Evolutionary conservation across 768 basidiomycete species (phyloP).

Genomic region (Pilatotrama ljubarskyi): DNA sequence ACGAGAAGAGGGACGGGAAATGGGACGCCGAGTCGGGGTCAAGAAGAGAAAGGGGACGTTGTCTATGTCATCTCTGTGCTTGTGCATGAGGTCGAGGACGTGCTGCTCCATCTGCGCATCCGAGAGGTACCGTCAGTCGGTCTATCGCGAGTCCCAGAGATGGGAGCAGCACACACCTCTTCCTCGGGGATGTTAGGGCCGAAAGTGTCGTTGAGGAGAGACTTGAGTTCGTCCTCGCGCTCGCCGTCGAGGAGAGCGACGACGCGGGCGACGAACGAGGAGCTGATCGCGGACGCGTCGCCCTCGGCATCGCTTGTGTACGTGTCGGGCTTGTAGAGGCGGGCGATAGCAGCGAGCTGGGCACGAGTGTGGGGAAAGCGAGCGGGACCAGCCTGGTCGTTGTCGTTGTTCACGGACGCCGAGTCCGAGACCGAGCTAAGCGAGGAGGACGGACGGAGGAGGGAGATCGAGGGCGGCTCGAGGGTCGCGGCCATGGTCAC

Average conservation of each 20-base stretch:
- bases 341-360: conserved; percentile 71
- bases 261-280: conserved; percentile 67
- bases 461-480: conserved; percentile 28
- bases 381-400: conserved; percentile 26
- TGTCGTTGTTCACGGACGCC: conserved; percentile 11
- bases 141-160: background rate
- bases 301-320: conserved; percentile 41
- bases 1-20: conserved; percentile 79
- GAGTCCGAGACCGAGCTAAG: conserved; percentile 23
- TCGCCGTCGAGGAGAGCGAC: conserved; percentile 75
- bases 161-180: conserved; percentile 47
- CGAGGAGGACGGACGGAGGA: conserved; percentile 24
- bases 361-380: conserved; percentile 84
- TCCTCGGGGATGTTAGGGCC: conserved; percentile 56
- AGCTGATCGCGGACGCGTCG: conserved; percentile 58
- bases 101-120: conserved; percentile 73
- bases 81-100: conserved; percentile 94
- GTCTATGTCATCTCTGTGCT: conserved; percentile 82
- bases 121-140: background rate
- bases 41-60: conserved; percentile 83
- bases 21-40: conserved; percentile 75
- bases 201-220: conserved; percentile 67
- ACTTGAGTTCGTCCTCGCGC: conserved; percentile 85
- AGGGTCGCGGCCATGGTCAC: conserved; percentile 23
- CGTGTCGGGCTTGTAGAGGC: conserved; percentile 67